These are phyloP conservation scores for Xylaria grammica DNA, from an alignment of 495 filamentous ascomycete genomes.

Conservation along the genomic window DNA sequence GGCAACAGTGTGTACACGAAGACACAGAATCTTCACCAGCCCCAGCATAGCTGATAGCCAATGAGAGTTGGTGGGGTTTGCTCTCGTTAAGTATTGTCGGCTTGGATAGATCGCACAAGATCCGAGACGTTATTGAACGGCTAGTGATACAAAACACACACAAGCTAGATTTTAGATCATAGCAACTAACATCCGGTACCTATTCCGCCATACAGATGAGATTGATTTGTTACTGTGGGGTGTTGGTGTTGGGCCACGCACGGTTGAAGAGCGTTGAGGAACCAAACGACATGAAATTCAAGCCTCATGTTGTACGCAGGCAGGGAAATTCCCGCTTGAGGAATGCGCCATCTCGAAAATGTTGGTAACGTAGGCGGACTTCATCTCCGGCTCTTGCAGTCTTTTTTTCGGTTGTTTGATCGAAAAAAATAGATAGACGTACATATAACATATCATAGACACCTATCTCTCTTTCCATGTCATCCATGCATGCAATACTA, in stretches of 20 bases:
- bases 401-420: not conserved
- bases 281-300: not conserved
- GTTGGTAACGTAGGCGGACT: not conserved
- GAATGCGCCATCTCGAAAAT: not conserved
- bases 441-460: not conserved
- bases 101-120: too few relatives aligned
- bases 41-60: not conserved
- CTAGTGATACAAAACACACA: not conserved
- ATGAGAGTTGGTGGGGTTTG: not conserved
- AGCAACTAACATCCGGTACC: not conserved
- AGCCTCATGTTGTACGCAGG: not conserved
- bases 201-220: not conserved
- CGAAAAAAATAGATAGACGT: not conserved
- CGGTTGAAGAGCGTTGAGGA: not conserved
- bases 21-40: not conserved
- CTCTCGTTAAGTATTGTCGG: too few relatives aligned
- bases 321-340: not conserved
- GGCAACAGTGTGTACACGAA: slow-evolving; percentile 1
- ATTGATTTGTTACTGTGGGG: not conserved
- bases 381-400: not conserved
- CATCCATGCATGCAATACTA: slow-evolving; percentile 9
- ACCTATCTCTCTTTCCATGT: not conserved
- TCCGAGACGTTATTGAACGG: too few relatives aligned
- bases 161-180: slow-evolving; percentile 3
- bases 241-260: not conserved